Conservation (phyloP, 1,284 basidiomycete genomes). For the Xanthoconium separans region DNA sequence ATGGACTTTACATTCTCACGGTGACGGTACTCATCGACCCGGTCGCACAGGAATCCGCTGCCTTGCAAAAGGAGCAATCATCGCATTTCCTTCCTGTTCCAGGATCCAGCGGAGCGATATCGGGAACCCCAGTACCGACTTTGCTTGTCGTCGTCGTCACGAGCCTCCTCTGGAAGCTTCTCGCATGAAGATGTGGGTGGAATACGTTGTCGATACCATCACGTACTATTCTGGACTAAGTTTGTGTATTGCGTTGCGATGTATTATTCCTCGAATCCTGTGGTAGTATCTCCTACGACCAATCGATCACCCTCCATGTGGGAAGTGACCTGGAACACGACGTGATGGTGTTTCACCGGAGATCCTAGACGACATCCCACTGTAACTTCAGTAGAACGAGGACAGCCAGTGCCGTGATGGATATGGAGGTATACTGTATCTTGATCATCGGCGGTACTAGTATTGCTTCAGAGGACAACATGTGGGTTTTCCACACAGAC, state of each 20-base stretch:
- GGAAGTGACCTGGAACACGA: too few species aligned
- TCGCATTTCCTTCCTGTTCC: conserved; percentile 65
- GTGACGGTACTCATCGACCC: conserved; percentile 4
- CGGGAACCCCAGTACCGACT: conserved; percentile 17
- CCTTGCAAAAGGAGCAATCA: conserved; percentile 50
- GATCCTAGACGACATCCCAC: too few species aligned
- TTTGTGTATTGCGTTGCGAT: neutral
- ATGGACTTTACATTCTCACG: neutral
- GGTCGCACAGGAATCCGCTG: conserved; percentile 48
- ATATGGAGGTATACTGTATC: too few species aligned
- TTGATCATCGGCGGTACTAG: too few species aligned
- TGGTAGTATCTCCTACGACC: neutral
- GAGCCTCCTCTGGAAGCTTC: conserved; percentile 25
- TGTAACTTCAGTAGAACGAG: too few species aligned
- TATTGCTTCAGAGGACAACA: too few species aligned
- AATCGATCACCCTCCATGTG: too few species aligned
- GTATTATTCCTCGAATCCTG: conserved; percentile 2
- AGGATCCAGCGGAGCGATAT: conserved; percentile 42
- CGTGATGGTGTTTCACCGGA: too few species aligned
- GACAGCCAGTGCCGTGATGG: too few species aligned
- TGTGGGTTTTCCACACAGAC: too few species aligned
- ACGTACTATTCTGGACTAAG: neutral
- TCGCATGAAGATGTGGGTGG: conserved; percentile 12
- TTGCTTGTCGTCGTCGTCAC: conserved; percentile 21
- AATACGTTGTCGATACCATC: neutral